These are phyloP conservation scores for Grosmannia clavigera DNA, from an alignment of 2,329 filamentous ascomycete species.

Conservation along the genomic window DNA sequence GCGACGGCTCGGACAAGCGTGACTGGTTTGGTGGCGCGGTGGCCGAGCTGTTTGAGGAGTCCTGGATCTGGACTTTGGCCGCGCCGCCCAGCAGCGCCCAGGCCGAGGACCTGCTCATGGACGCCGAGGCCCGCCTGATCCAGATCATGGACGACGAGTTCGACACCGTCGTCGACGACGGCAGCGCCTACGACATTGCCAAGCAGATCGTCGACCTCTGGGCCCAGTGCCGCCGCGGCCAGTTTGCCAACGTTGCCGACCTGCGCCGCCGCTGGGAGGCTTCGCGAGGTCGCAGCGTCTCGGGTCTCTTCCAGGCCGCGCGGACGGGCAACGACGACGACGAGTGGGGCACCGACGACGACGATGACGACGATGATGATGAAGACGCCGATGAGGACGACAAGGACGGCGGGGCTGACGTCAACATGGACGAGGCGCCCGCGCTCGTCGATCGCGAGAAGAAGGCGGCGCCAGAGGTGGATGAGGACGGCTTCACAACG, in stretches of 20 bases:
- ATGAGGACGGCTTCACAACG: slow-evolving; percentile 72
- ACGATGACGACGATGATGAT: slow-evolving; percentile 40
- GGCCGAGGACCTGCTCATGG: slow-evolving; percentile 50
- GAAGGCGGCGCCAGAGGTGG: slow-evolving; percentile 57
- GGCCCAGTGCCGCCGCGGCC: slow-evolving; percentile 50
- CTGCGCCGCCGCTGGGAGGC: slow-evolving; percentile 52
- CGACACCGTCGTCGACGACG: slow-evolving; percentile 84
- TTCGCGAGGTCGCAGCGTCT: slow-evolving; percentile 46
- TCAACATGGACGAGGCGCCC: slow-evolving; percentile 60
- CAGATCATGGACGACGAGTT: slow-evolving; percentile 96
- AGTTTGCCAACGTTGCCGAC: slow-evolving; percentile 50
- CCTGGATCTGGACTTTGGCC: slow-evolving; percentile 11
- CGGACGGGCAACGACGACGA: slow-evolving; percentile 44
- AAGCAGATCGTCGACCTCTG: slow-evolving; percentile 57
- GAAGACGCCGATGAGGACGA: slow-evolving; percentile 40
- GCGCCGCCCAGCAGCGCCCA: slow-evolving; percentile 14
- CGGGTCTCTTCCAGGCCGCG: slow-evolving; percentile 42
- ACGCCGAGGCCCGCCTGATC: slow-evolving; percentile 73
- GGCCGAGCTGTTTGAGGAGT: slow-evolving; percentile 56
- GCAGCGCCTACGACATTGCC: slow-evolving; percentile 64
- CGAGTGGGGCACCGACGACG: slow-evolving; percentile 45
- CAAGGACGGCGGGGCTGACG: slow-evolving; percentile 43
- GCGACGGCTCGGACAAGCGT: slow-evolving; percentile 72
- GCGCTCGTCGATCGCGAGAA: slow-evolving; percentile 44
- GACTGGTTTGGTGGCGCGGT: slow-evolving; percentile 92